phyloP scores from a whole-genome alignment of 192 early-diverging fungal genomes.

The Podila epigama region DNA sequence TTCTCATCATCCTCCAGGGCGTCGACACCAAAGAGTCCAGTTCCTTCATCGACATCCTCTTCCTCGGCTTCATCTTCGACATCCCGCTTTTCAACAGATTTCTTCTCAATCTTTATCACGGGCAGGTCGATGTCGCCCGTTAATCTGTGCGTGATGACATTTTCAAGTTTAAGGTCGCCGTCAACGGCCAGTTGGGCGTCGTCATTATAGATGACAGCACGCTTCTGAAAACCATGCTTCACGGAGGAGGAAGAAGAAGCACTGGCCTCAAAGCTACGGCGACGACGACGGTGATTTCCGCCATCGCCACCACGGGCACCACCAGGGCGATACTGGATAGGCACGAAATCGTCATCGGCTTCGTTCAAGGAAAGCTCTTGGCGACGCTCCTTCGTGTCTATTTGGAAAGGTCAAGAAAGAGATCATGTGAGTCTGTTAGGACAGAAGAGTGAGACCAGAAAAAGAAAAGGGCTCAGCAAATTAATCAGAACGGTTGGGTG shows the following conservation, averaged over 20 bases:
- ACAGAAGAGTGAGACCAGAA: background rate
- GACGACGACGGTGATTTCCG: background rate
- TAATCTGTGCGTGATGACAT: background rate
- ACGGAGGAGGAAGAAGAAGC: too few relatives aligned
- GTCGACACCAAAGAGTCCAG: too few relatives aligned
- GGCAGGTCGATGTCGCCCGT: background rate
- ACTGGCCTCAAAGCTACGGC: too few relatives aligned
- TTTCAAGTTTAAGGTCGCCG: background rate
- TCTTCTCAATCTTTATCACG: too few relatives aligned
- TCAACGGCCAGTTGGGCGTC: constrained; percentile 8
- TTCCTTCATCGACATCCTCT: background rate
- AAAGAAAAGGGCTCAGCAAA: background rate
- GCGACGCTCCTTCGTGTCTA: background rate
- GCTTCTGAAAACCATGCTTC: background rate
- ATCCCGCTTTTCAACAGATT: background rate
- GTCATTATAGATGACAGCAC: constrained; percentile 10
- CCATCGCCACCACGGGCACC: constrained; percentile 24
- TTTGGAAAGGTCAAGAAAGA: background rate
- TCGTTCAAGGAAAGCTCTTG: background rate
- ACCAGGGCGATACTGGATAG: constrained; percentile 10
- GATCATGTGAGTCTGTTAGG: background rate
- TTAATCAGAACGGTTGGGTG: background rate
- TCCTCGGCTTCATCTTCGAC: background rate
- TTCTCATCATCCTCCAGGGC: constrained; percentile 2
- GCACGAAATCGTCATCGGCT: background rate